A percentile compares a stretch with the other conserved stretches of the same genome.
Evolutionary conservation across 352 stramenopile species (phyloP).

Genomic region (Pythium brassicae): DNA sequence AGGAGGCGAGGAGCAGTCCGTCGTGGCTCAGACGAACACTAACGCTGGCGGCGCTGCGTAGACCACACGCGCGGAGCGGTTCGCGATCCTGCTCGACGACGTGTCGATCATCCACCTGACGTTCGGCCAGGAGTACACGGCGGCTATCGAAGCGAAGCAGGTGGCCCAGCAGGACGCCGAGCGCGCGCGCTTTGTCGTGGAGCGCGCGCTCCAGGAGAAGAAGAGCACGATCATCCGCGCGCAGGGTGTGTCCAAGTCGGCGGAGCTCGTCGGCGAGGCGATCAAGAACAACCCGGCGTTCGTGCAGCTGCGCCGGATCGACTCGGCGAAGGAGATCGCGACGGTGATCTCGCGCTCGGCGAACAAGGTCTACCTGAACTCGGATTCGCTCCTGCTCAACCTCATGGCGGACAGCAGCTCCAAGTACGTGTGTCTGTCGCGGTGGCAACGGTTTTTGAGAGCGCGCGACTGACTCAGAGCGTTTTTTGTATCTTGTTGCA

Average conservation of each 20-base stretch:
- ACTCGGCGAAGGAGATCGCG: conserved; percentile 98
- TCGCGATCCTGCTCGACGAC: conserved; percentile 96
- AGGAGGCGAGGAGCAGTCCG: too few species aligned
- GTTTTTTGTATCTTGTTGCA: too few species aligned
- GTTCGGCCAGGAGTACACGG: conserved; percentile 98
- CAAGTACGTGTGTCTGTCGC: conserved; percentile 37
- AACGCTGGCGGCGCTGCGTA: conserved; percentile 17
- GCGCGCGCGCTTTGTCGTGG: conserved; percentile 97
- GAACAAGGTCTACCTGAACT: conserved; percentile 98
- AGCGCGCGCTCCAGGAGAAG: conserved; percentile 99
- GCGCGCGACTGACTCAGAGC: too few species aligned
- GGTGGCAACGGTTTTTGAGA: too few species aligned
- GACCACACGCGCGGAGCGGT: conserved; percentile 85
- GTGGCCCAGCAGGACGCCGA: conserved; percentile 99
- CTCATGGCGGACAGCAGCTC: conserved; percentile 78
- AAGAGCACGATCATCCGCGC: conserved; percentile 97
- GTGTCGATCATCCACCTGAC: conserved; percentile 99
- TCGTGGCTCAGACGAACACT: conserved; percentile 7
- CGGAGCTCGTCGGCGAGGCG: conserved; percentile 96
- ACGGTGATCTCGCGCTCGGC: conserved; percentile 92
- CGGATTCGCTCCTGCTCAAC: conserved; percentile 97
- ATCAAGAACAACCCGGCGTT: conserved; percentile 99
- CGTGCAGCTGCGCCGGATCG: conserved; percentile 98
- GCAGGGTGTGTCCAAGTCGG: conserved; percentile 98
- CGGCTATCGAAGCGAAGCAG: conserved; percentile 99